Conservation (phyloP, 2,329 filamentous ascomycete species). For the Grosmannia huntii region DNA sequence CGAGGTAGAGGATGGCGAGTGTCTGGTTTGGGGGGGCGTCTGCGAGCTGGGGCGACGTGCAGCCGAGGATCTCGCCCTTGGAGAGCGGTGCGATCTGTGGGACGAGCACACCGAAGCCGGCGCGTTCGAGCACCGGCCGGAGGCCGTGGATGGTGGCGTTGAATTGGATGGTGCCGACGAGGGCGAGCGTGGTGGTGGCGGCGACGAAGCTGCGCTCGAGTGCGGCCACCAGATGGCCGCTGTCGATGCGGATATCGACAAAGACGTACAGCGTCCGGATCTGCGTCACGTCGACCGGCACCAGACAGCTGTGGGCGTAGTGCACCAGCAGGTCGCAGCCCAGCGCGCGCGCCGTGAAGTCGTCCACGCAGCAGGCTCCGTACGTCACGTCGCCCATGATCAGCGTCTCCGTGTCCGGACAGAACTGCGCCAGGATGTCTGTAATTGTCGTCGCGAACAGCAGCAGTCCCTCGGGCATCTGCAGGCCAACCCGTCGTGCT, state of each 20-base stretch:
- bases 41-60: slow-evolving; percentile 59
- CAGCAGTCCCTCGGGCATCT: slow-evolving; percentile 91
- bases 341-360: slow-evolving; percentile 88
- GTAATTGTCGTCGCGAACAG: slow-evolving; percentile 96
- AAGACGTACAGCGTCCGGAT: slow-evolving; percentile 98
- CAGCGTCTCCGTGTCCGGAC: slow-evolving; percentile 76
- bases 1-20: slow-evolving; percentile 76
- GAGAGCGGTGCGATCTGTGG: slow-evolving; percentile 88
- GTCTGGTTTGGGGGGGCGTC: slow-evolving; percentile 30
- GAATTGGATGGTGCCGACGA: slow-evolving; percentile 97
- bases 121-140: slow-evolving; percentile 60
- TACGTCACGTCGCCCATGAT: slow-evolving; percentile 99
- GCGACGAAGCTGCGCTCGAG: slow-evolving; percentile 73
- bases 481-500: slow-evolving; percentile 77
- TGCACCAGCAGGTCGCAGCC: slow-evolving; percentile 92
- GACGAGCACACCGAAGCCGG: slow-evolving; percentile 74
- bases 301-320: slow-evolving; percentile 93
- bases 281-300: slow-evolving; percentile 90
- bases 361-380: slow-evolving; percentile 95
- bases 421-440: slow-evolving; percentile 91
- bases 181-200: slow-evolving; percentile 70
- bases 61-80: slow-evolving; percentile 94
- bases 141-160: slow-evolving; percentile 92
- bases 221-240: slow-evolving; percentile 71
- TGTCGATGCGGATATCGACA: slow-evolving; percentile 94